Percentiles rank a stretch among this genome's conserved stretches.
These are phyloP conservation scores for Cucumis hystrix DNA, from an alignment of 306 rosid species.

Conservation along the genomic window DNA sequence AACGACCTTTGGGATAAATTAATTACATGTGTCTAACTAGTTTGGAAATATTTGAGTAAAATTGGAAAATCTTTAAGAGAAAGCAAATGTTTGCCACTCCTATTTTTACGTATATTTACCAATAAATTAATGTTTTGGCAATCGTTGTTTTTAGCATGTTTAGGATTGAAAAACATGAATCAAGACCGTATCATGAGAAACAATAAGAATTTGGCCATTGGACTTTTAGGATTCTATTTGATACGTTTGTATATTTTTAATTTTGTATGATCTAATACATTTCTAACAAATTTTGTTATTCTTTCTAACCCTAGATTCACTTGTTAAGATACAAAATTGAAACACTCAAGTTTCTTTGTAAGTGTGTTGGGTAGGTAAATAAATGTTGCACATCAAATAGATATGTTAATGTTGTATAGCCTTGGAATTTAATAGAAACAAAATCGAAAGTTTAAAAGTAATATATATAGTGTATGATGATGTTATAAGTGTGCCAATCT, in stretches of 20 bases:
- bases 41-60: neutral
- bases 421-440: too few relatives aligned
- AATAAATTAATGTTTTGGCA: neutral
- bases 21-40: neutral
- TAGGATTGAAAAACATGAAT: neutral
- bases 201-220: neutral
- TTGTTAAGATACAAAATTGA: neutral
- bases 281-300: too few relatives aligned
- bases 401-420: too few relatives aligned
- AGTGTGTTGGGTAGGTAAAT: neutral
- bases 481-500: too few relatives aligned
- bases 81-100: neutral
- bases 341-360: accelerated
- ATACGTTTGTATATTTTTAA: too few relatives aligned
- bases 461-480: too few relatives aligned
- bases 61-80: neutral
- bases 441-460: too few relatives aligned
- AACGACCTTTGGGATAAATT: neutral
- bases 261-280: neutral
- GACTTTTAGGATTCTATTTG: neutral
- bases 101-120: neutral
- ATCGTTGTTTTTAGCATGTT: neutral
- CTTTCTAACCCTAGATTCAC: too few relatives aligned
- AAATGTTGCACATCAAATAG: neutral
- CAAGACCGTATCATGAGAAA: neutral